Conservation (phyloP, 2,329 filamentous ascomycete genomes). For the Pseudocercospora cruenta region DNA sequence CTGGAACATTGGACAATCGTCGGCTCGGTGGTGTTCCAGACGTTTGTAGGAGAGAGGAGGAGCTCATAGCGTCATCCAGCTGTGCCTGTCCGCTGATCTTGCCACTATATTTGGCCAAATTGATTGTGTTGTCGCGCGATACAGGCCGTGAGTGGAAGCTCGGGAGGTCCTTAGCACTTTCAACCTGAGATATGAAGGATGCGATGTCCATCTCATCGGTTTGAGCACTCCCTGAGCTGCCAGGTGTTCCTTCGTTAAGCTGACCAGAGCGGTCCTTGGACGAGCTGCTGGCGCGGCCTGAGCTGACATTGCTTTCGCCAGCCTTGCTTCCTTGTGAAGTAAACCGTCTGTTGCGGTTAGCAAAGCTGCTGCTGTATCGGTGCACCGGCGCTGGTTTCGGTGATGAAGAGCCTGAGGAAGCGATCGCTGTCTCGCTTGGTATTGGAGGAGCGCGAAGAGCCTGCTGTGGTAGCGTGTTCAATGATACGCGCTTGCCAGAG, state of each 20-base stretch:
- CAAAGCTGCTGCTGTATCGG: conserved; percentile 92
- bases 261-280: conserved; percentile 48
- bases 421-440: conserved; percentile 62
- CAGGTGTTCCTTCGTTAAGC: conserved; percentile 66
- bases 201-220: conserved; percentile 87
- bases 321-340: conserved; percentile 71
- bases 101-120: conserved; percentile 71
- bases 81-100: conserved; percentile 82
- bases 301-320: conserved; percentile 77
- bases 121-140: conserved; percentile 52
- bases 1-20: conserved; percentile 67
- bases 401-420: conserved; percentile 72
- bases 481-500: conserved; percentile 64
- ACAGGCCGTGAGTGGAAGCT: conserved; percentile 70
- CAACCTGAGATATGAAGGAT: conserved; percentile 86
- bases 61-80: conserved; percentile 90
- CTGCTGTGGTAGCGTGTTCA: conserved; percentile 75
- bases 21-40: conserved; percentile 79
- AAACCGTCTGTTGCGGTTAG: conserved; percentile 75
- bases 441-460: conserved; percentile 69
- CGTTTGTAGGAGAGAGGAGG: conserved; percentile 80
- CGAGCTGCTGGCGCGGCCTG: conserved; percentile 74
- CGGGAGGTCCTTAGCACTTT: conserved; percentile 82
- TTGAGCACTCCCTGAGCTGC: conserved; percentile 67
- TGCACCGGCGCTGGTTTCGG: conserved; percentile 78